Evolutionary conservation across 495 filamentous ascomycete genomes (phyloP).

Genomic region (Penicillium argentinense): DNA sequence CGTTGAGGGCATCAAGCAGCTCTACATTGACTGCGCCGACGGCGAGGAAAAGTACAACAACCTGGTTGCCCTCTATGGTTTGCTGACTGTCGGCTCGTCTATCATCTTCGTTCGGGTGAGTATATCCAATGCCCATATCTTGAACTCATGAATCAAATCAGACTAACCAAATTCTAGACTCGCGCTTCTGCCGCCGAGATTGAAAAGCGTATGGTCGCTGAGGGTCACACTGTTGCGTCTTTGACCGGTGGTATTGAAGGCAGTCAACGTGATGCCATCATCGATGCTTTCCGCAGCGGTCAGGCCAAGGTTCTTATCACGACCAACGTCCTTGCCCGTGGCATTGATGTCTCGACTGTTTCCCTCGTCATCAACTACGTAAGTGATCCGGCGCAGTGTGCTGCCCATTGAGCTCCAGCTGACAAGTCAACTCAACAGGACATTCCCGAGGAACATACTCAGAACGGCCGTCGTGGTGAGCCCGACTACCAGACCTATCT

Average conservation of each 20-base stretch:
- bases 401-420: conserved; percentile 8
- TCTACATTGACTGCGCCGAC: conserved; percentile 86
- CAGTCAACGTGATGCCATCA: conserved; percentile 74
- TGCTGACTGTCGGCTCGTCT: conserved; percentile 92
- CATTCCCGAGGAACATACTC: conserved; percentile 47
- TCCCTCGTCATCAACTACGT: conserved; percentile 97
- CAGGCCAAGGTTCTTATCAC: conserved; percentile 96
- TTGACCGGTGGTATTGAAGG: conserved; percentile 87
- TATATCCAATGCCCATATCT: conserved; percentile 5
- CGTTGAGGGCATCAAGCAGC: conserved; percentile 93
- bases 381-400: conserved; percentile 12
- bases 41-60: conserved; percentile 83
- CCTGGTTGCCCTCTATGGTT: conserved; percentile 86
- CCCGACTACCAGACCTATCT: conserved; percentile 94
- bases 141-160: conserved; percentile 12
- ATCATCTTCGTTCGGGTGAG: conserved; percentile 94
- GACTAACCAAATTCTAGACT: conserved; percentile 50
- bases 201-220: conserved; percentile 76
- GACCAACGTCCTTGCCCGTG: conserved; percentile 94
- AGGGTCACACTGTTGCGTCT: conserved; percentile 87
- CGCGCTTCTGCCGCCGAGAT: conserved; percentile 80
- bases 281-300: conserved; percentile 84
- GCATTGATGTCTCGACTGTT: conserved; percentile 95
- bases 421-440: conserved; percentile 39
- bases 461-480: conserved; percentile 27